phyloP scores from a whole-genome alignment of 208 protist genomes.

The Crithidia expoeki region DNA sequence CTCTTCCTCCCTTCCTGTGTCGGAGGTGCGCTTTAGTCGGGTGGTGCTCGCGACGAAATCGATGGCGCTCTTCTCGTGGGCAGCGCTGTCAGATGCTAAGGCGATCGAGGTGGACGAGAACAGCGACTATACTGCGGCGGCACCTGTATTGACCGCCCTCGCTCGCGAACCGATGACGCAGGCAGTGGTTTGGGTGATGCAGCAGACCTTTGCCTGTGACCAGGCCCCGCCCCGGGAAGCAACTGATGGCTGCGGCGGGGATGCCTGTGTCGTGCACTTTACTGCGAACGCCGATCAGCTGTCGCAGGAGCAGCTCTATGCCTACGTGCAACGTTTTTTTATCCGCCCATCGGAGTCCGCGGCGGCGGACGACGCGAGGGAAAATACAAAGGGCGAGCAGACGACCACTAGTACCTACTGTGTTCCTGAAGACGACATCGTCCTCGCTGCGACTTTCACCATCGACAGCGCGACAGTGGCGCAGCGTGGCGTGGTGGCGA shows the following conservation, averaged over 20 bases:
- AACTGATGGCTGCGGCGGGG: slow-evolving; percentile 11
- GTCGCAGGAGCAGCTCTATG: slow-evolving; percentile 39
- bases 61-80: slow-evolving; percentile 49
- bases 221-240: slow-evolving; percentile 44
- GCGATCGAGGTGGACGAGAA: slow-evolving; percentile 13
- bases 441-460: slow-evolving; percentile 61
- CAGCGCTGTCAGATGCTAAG: slow-evolving; percentile 18
- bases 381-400: too few species aligned
- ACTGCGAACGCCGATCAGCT: slow-evolving; percentile 55
- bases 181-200: slow-evolving; percentile 62
- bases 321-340: slow-evolving; percentile 48
- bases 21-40: slow-evolving; percentile 41
- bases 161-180: slow-evolving; percentile 30
- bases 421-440: slow-evolving; percentile 31
- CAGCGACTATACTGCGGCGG: slow-evolving; percentile 24
- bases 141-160: slow-evolving; percentile 51
- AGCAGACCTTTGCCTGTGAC: slow-evolving; percentile 54
- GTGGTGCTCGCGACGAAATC: slow-evolving; percentile 52
- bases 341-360: background rate
- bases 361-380: background rate
- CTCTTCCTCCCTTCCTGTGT: background rate
- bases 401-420: too few species aligned
- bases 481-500: slow-evolving; percentile 8
- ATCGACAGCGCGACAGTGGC: slow-evolving; percentile 34
- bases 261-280: slow-evolving; percentile 68